Conservation (phyloP, 2,329 filamentous ascomycete species). For the Sclerotinia glacialis region DNA sequence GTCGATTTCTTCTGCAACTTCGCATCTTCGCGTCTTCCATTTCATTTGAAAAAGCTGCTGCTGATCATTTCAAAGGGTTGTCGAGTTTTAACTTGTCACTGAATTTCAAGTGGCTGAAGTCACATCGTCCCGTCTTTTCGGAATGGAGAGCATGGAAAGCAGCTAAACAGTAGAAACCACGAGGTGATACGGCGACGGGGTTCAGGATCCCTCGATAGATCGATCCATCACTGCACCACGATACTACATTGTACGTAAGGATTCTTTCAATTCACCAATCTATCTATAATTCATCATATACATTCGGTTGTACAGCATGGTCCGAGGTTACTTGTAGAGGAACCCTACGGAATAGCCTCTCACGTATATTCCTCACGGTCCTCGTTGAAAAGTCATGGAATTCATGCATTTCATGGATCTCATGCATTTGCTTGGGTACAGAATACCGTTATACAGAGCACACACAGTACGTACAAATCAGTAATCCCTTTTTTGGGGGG, state of each 20-base stretch:
- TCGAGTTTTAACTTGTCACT: no score
- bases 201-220: neutral
- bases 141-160: neutral
- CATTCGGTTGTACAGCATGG: neutral
- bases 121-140: neutral
- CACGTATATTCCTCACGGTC: neutral
- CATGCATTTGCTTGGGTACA: neutral
- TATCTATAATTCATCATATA: neutral
- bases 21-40: slow-evolving; percentile 13
- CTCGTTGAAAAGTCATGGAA: neutral
- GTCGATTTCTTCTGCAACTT: neutral
- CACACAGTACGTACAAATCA: neutral
- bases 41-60: neutral
- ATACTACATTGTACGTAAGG: neutral
- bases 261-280: neutral
- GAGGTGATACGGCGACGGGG: neutral
- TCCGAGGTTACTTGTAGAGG: neutral
- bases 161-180: neutral
- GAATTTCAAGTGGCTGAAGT: neutral
- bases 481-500: neutral
- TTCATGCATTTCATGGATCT: neutral
- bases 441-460: neutral
- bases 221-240: neutral
- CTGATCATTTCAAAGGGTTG: neutral
- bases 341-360: slow-evolving; percentile 3